A percentile compares a stretch with the other conserved stretches of the same genome.
phyloP scores from a whole-genome alignment of 176 grass and related monocot genomes.

The Ananas comosus region DNA sequence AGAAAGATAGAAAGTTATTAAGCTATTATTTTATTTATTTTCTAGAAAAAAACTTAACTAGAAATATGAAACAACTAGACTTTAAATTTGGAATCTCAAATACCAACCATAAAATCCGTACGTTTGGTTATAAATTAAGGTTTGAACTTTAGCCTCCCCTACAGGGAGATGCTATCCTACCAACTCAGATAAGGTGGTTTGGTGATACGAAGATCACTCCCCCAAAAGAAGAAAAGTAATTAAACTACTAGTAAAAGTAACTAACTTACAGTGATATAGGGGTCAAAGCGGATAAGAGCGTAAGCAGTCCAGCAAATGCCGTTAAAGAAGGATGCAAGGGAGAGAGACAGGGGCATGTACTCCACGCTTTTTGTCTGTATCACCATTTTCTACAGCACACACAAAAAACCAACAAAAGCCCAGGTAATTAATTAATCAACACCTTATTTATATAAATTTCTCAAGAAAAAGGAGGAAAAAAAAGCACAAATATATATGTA shows the following conservation, averaged over 20 bases:
- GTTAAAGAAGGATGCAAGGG: slow-evolving; percentile 68
- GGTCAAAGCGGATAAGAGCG: slow-evolving; percentile 90
- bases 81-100: too few species aligned
- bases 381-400: slow-evolving; percentile 77
- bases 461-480: too few species aligned
- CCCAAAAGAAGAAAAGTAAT: slow-evolving; percentile 3
- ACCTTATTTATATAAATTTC: background rate
- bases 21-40: too few species aligned
- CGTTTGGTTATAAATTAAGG: too few species aligned
- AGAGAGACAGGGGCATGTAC: slow-evolving; percentile 93
- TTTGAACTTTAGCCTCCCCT: too few species aligned
- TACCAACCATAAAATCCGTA: too few species aligned
- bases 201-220: background rate
- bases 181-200: too few species aligned
- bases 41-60: too few species aligned
- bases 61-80: too few species aligned
- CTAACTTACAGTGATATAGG: slow-evolving; percentile 78
- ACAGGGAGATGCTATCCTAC: too few species aligned
- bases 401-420: background rate
- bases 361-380: slow-evolving; percentile 96
- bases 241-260: background rate
- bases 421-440: background rate
- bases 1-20: too few species aligned
- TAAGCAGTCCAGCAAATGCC: slow-evolving; percentile 93
- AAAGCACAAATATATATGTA: too few species aligned